Percentiles rank a stretch among this genome's conserved stretches.
These are phyloP conservation scores for Allodekkera sacchari DNA, from an alignment of 805 yeast genomes.

Conservation along the genomic window DNA sequence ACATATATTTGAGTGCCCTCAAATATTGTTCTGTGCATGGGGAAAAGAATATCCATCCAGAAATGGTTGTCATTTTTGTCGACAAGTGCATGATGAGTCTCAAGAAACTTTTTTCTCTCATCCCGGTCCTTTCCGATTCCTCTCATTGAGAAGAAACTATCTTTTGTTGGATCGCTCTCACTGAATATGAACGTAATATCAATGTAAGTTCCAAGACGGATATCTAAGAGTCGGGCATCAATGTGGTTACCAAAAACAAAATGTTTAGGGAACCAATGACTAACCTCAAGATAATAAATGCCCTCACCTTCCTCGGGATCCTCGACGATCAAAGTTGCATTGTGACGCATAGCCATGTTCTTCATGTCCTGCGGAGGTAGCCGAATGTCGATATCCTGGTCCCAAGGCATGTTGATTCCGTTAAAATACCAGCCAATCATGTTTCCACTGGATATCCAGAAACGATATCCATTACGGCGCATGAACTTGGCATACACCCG, in stretches of 20 bases:
- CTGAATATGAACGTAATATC: conserved; percentile 43
- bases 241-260: conserved; percentile 60
- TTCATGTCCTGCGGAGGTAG: conserved; percentile 44
- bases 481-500: conserved; percentile 4
- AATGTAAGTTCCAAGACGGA: conserved; percentile 60
- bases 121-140: neutral
- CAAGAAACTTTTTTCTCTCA: neutral
- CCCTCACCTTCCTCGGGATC: conserved; percentile 24
- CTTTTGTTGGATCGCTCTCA: neutral
- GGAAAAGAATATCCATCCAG: conserved; percentile 3
- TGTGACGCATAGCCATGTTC: conserved; percentile 31
- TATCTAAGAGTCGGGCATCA: conserved; percentile 66
- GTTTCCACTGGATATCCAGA: conserved; percentile 5
- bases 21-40: conserved; percentile 2
- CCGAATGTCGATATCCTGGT: conserved; percentile 44
- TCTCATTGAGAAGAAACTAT: conserved; percentile 1
- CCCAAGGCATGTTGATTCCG: conserved; percentile 48
- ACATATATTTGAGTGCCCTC: conserved; percentile 3
- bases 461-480: conserved; percentile 3
- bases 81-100: conserved; percentile 1
- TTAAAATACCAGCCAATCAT: conserved; percentile 39
- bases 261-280: conserved; percentile 17
- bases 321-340: conserved; percentile 37
- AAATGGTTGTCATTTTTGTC: conserved; percentile 4
- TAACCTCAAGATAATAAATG: conserved; percentile 27